Base-by-base conservation (phyloP, 176 grass and related monocot genomes). In the Pontederia crassipes region DNA sequence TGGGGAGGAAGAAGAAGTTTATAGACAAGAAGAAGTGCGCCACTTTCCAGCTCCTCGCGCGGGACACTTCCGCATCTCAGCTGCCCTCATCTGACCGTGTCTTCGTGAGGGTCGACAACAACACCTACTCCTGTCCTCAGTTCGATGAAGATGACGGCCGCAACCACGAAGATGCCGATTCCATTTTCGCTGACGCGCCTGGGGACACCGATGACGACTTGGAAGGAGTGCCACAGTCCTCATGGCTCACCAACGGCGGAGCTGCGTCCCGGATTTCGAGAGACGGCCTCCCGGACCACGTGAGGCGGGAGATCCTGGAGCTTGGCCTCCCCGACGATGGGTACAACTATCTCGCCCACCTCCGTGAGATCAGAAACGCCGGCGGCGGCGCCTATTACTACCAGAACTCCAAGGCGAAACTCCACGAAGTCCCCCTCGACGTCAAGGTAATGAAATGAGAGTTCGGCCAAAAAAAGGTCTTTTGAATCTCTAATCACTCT, bases 281-380 rank as follows among this genome's bases (percentile, higher is more conserved):
- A 53, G 28, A 20, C 29, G 35, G n/a, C 3, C 53, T 12, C 6
- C 17, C 52, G 0, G 66, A 69, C 14, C 64, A 88, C 46, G 68
- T 92, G 45, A 89, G 81, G 74, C 66, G 67, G 47, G 81, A 98
- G 72, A 98, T 98, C 61, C 76, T 98, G 49, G 87, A 88, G 73
- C 69, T 98, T 63, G 93, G 87, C 58, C 78, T 98, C 73, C 93
- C 87, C 0, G 93, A 98, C 69, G 93, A 98, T 10, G 93, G 87
- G 11, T 98, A 98, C 77, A 98, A 98, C 53, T 98, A 98, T 68
- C 80, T 98, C 18, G 29, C 51, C 60, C 93, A 98, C 71, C 77
- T 98, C 55, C 85, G 93, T 27, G 93, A 98, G 79, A 89, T 92
- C 61, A 89, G 79, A 12, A 85, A 85, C 67, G 54, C 86, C 17